Evolutionary conservation across 495 filamentous ascomycete species (phyloP).

Genomic region (Cairneyella variabilis): DNA sequence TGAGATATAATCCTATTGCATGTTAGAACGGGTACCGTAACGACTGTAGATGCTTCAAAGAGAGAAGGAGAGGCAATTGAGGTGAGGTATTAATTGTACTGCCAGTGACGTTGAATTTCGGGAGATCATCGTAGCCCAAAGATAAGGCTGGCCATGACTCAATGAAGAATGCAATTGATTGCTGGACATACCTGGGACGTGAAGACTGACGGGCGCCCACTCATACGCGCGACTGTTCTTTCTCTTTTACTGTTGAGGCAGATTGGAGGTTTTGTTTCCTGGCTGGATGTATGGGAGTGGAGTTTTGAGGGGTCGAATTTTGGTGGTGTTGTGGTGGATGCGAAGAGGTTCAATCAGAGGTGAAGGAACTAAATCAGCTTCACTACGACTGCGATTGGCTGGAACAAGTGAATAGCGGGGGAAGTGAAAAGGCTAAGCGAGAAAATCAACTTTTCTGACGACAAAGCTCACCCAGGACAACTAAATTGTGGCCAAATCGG

Average conservation of each 20-base stretch:
- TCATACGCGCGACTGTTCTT: conserved; percentile 67
- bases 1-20: conserved; percentile 86
- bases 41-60: neutral
- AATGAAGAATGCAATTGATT: conserved; percentile 11
- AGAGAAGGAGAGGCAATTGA: too few relatives aligned
- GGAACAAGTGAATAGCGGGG: neutral
- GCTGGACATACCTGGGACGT: conserved; percentile 82
- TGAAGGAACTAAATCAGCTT: neutral
- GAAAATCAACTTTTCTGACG: too few relatives aligned
- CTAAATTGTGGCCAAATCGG: neutral
- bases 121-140: too few relatives aligned
- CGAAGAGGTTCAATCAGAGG: neutral
- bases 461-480: too few relatives aligned
- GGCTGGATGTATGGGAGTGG: conserved; percentile 1
- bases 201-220: conserved; percentile 87
- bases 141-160: too few relatives aligned
- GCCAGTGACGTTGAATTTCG: too few relatives aligned
- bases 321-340: neutral
- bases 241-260: conserved; percentile 7
- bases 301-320: neutral
- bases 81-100: too few relatives aligned
- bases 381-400: neutral
- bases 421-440: neutral
- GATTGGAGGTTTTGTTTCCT: conserved; percentile 13
- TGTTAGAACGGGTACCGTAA: conserved; percentile 23